Percentiles rank a stretch among this genome's conserved stretches.
Conservation (phyloP, 352 stramenopile species). For the Pythium rishiriense region DNA sequence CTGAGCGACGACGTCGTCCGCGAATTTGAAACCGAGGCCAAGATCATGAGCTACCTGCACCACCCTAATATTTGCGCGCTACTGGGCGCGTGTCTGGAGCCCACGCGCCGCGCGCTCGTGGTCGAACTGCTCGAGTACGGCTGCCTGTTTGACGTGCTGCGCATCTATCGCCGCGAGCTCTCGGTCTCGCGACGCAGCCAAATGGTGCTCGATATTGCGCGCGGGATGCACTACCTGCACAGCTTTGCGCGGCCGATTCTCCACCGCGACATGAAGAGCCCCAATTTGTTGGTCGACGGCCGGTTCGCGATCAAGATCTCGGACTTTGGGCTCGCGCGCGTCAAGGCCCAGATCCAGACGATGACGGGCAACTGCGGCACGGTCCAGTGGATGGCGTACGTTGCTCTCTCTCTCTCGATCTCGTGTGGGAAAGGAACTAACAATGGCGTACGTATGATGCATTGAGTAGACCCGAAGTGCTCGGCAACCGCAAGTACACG, state of each 20-base stretch:
- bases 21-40: slow-evolving; percentile 81
- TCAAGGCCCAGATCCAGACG: slow-evolving; percentile 91
- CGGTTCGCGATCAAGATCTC: slow-evolving; percentile 90
- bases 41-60: slow-evolving; percentile 89
- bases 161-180: slow-evolving; percentile 43
- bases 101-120: slow-evolving; percentile 93
- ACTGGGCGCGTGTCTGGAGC: slow-evolving; percentile 93
- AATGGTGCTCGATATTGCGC: slow-evolving; percentile 75
- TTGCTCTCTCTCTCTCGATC: slow-evolving; percentile 14
- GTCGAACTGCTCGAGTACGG: slow-evolving; percentile 93
- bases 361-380: slow-evolving; percentile 93
- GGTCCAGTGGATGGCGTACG: slow-evolving; percentile 86
- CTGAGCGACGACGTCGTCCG: slow-evolving; percentile 62
- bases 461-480: slow-evolving; percentile 66
- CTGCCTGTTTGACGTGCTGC: slow-evolving; percentile 93
- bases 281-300: slow-evolving; percentile 86
- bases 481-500: slow-evolving; percentile 91
- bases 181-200: slow-evolving; percentile 45
- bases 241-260: slow-evolving; percentile 84
- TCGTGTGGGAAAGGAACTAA: neutral
- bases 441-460: neutral
- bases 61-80: slow-evolving; percentile 98
- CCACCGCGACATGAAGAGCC: slow-evolving; percentile 89
- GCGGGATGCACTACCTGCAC: slow-evolving; percentile 90
- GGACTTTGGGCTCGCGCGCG: slow-evolving; percentile 90